Evolutionary conservation across 306 rosid genomes (phyloP).

Genomic region (Cicer chorassanicum): DNA sequence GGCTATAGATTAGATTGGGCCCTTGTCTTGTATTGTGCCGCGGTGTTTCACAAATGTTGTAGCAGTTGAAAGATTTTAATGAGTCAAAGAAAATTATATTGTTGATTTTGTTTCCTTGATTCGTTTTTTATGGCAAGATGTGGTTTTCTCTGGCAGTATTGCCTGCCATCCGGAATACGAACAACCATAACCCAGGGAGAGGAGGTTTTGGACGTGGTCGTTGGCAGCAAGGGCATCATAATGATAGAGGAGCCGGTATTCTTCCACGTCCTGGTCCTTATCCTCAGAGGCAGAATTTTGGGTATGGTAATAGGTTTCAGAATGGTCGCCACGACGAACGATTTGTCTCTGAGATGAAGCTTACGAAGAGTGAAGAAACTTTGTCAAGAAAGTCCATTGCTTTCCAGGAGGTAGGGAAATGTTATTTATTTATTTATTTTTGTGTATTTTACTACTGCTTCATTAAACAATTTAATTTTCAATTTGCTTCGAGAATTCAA

Average conservation of each 20-base stretch:
- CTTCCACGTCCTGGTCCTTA: slow-evolving; percentile 94
- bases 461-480: slow-evolving; percentile 24
- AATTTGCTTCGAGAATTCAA: slow-evolving; percentile 21
- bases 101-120: slow-evolving; percentile 46
- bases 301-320: slow-evolving; percentile 68
- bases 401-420: slow-evolving; percentile 59
- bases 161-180: slow-evolving; percentile 53
- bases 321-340: slow-evolving; percentile 82
- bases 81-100: slow-evolving; percentile 38
- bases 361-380: slow-evolving; percentile 82
- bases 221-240: slow-evolving; percentile 57
- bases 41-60: slow-evolving; percentile 17
- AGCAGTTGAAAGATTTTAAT: slow-evolving; percentile 14
- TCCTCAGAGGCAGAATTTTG: slow-evolving; percentile 79
- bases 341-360: slow-evolving; percentile 82
- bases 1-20: neutral
- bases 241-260: slow-evolving; percentile 92
- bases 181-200: slow-evolving; percentile 50
- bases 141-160: slow-evolving; percentile 56
- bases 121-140: slow-evolving; percentile 49
- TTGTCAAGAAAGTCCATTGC: slow-evolving; percentile 60
- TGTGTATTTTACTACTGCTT: slow-evolving; percentile 12
- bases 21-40: neutral
- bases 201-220: slow-evolving; percentile 65
- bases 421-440: slow-evolving; percentile 1